Evolutionary conservation across 352 stramenopile genomes (phyloP), one percentile per base, ranked within the genome.

Genomic region (Globisporangium radiosum): DNA sequence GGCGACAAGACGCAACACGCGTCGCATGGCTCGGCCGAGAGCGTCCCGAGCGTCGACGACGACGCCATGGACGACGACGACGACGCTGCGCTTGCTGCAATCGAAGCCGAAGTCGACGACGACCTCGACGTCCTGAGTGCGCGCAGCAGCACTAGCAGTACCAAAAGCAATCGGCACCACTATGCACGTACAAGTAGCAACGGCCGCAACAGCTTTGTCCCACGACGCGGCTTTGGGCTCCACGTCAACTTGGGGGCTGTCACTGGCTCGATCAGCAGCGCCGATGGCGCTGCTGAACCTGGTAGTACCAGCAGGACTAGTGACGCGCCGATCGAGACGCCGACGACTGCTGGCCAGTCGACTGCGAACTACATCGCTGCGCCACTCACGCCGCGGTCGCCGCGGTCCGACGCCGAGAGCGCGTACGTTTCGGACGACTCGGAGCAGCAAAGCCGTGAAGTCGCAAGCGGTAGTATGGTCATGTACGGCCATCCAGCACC

Each of bases 41-140:
- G 75, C 49, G 62, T 72, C n/a, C 76, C 73, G 40, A 88, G 71
- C 68, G 75, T 88, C 56, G 74, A 82, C 55, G 78, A 90, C 47
- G 76, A 87, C 40, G 7, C 7, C 40, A 44, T 8, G 7, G 74
- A 82, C 54, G 78, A 90, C 47, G 77, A 87, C 68, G 76, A 89
- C 56, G 76, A 82, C 54, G 78, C 88, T 45, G 77, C 85, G 54
- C 59, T 82, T 54, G 79, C 77, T 55, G 78, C 59, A 36, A 92
- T 92, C 52, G 76, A 88, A 70, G 79, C 79, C 51, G 79, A 90
- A 58, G 82, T 92, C 47, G 82, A 92, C 57, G 82, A 92, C 33
- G 81, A 86, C 59, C 70, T 92, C 47, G 82, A 92, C 48, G 78
- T 92, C 17, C 66, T 88, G 25, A 92, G 82, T 63, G 76, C 72